Evolutionary conservation across 495 filamentous ascomycete species (phyloP), one percentile per base, ranked within the genome.

Genomic region (Aspergillus biplanus): DNA sequence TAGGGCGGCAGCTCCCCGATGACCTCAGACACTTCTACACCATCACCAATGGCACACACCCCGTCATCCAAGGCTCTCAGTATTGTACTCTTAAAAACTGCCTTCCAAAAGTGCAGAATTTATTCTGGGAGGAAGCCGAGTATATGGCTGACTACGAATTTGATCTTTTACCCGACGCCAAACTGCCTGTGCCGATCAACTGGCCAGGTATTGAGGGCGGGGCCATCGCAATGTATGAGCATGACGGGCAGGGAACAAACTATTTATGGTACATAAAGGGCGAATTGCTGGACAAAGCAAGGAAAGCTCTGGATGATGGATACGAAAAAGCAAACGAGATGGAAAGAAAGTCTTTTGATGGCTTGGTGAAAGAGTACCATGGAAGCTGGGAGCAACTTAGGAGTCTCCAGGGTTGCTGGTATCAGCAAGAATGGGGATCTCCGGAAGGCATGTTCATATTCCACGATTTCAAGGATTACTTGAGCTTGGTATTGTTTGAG

Each of bases 21-120:
- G 37, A 49, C 42, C 12, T 50, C 53, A 39, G 56, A 12, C 49
- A 56, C 58, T 48, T 48, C 27, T 67, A 39, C 11, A 42, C 54
- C 54, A 42, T 59, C 56, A 59, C 56, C 56, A 48, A 39, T 13
- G 37, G 37, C 37, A 39, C 37, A 7, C 37, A 13, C 37, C 37
- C 37, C 37, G 37, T 39, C 37, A 39, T 39, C 3, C 37, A 39
- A 13, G 37, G 37, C 37, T 39, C 37, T 39, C 8, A 3, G 37
- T 39, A 39, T 39, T 13, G 37, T 13, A 39, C 37, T 3, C 37
- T 39, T 13, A 39, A 39, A 39, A 39, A 39, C 37, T 3, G 37
- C 37, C 37, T 39, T 13, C 37, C 37, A 8, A 39, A 39, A 39
- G 37, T 39, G 37, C 37, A 39, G 13, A 1, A 39, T 39, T 39